Evolutionary conservation across 164 flowering plant genomes (phyloP), one percentile per base, ranked within the genome.

Genomic region (Vitis rotundifolia): DNA sequence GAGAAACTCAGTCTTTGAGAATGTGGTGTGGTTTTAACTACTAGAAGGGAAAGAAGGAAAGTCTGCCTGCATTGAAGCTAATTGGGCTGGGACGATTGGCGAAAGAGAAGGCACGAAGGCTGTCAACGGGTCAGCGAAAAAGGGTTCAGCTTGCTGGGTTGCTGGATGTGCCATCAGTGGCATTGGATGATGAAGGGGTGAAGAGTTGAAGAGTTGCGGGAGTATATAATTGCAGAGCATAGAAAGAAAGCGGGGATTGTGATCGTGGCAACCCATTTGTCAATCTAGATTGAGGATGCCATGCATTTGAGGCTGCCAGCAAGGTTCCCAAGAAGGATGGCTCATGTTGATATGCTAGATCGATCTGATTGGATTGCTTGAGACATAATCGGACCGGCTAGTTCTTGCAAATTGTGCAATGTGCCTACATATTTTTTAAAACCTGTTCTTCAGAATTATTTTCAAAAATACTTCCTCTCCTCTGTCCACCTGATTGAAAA

Each of bases 141-240:
- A 73, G 99, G 73, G 75, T 92, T 64, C 98, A 94, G 73, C 85
- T 94, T 37, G 99, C 97, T 1, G 82, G 97, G 76, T 19, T 92
- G 80, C 85, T 92, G n/a, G 99, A 94, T 75, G 97, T 91, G 81
- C 98, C 97, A 3, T 91, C 97, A 0, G 98, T 92, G 58, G 98
- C 99, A 6, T 67, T 94, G 71, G 98, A 94, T 72, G 80, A 80
- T 19, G 98, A 92, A 12, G 99, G 99, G 53, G 91, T 91, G 64
- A 85, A 22, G 26, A 64, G 72, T 74, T 91, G 64, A 85, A 22
- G 26, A 64, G 72, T 74, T 94, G 76, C 85, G 93, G 0, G 99
- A 94, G 72, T 76, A 83, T 64, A 84, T 92, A 3, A 92, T 92
- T 49, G 80, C 86, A 14, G 96, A 94, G 76, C 96, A 94, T 62